These are phyloP conservation scores for Rugosomyces carneus DNA, from an alignment of 1,284 basidiomycete genomes.

Conservation along the genomic window DNA sequence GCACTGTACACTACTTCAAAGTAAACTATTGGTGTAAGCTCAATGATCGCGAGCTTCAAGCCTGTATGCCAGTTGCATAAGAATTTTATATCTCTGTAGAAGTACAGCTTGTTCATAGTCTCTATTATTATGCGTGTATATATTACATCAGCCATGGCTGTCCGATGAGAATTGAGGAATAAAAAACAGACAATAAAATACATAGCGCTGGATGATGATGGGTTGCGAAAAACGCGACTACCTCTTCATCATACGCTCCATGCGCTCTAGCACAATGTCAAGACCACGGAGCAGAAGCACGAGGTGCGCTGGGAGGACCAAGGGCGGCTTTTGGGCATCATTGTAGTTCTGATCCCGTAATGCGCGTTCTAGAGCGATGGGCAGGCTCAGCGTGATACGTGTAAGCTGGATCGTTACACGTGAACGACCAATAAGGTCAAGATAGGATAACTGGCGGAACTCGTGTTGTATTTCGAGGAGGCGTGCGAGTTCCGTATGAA, in stretches of 20 bases:
- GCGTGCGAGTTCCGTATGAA: conserved; percentile 67
- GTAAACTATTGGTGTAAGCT: no score
- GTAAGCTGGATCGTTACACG: conserved; percentile 74
- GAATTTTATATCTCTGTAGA: no score
- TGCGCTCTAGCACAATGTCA: conserved; percentile 54
- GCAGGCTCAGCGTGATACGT: conserved; percentile 73
- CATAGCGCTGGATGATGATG: no score
- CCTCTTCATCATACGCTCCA: conserved; percentile 53
- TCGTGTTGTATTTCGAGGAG: conserved; percentile 76
- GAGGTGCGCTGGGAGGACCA: conserved; percentile 50
- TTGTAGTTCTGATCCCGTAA: conserved; percentile 32
- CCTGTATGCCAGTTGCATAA: no score
- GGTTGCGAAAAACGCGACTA: not conserved
- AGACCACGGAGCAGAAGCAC: conserved; percentile 53
- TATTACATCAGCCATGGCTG: conserved; percentile 4
- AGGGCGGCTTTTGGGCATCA: conserved; percentile 12
- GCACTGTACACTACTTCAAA: no score
- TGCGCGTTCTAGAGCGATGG: conserved; percentile 71
- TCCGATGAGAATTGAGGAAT: no score
- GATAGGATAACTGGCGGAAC: conserved; percentile 70
- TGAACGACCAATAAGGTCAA: conserved; percentile 73
- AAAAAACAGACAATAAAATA: no score
- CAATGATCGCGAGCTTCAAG: no score
- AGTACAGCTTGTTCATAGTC: no score
- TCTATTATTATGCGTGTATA: no score